These are phyloP conservation scores for Ulmus americana DNA, from an alignment of 331 rosid species.

Conservation along the genomic window DNA sequence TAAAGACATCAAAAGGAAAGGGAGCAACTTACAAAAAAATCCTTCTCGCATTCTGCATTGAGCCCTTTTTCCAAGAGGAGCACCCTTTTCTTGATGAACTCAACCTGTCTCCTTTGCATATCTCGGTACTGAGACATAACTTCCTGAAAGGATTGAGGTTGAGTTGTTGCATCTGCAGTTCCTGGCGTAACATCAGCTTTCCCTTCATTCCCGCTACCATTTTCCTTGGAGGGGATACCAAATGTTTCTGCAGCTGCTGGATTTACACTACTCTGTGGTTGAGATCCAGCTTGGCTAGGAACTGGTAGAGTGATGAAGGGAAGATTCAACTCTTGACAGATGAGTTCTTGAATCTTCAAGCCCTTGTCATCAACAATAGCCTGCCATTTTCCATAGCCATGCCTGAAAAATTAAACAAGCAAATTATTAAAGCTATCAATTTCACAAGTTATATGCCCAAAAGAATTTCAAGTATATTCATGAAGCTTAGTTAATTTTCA, in stretches of 20 bases:
- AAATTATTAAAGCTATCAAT: conserved; percentile 1
- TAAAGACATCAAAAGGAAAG: not conserved
- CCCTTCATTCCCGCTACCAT: conserved; percentile 46
- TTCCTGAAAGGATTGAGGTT: conserved; percentile 52
- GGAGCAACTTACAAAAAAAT: conserved; percentile 68
- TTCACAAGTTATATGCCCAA: no score
- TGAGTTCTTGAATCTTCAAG: conserved; percentile 76
- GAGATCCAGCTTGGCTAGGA: conserved; percentile 57
- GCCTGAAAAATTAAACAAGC: conserved; percentile 40
- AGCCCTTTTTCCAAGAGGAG: conserved; percentile 95
- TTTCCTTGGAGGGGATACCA: conserved; percentile 48
- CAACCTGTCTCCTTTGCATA: conserved; percentile 94
- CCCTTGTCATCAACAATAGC: conserved; percentile 92
- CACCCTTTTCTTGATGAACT: conserved; percentile 88
- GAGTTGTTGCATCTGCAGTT: conserved; percentile 52
- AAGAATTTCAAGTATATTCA: no score
- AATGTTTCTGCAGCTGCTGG: conserved; percentile 40
- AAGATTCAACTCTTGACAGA: conserved; percentile 95
- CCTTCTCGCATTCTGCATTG: conserved; percentile 81
- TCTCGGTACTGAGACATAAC: conserved; percentile 71
- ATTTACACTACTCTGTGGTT: conserved; percentile 54
- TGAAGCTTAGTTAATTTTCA: no score
- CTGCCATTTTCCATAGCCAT: conserved; percentile 99
- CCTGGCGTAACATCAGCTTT: conserved; percentile 53
- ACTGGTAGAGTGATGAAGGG: conserved; percentile 62